phyloP scores from a whole-genome alignment of 441 rosid genomes.

The Brassica balearica region DNA sequence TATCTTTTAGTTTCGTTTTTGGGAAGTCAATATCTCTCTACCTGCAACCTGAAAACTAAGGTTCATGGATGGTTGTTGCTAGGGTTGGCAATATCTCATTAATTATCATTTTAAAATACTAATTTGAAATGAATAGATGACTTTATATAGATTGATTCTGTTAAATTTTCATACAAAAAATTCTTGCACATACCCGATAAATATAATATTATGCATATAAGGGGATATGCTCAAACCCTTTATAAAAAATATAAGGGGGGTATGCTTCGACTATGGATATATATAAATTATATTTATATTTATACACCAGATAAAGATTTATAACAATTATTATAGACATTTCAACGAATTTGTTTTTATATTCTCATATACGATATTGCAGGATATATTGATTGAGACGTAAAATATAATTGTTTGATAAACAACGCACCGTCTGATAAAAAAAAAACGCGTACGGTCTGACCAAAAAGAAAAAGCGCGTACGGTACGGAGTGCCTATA shows the following conservation, averaged over 20 bases:
- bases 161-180: background rate
- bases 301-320: background rate
- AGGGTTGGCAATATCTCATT: conserved; percentile 35
- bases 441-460: conserved; percentile 14
- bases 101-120: background rate
- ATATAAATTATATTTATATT: background rate
- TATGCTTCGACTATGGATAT: background rate
- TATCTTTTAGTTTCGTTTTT: background rate
- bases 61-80: conserved; percentile 28
- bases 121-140: background rate
- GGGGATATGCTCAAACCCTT: too few species aligned
- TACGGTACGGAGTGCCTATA: conserved; percentile 28
- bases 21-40: conserved; percentile 27
- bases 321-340: background rate
- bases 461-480: conserved; percentile 27
- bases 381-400: conserved; percentile 15
- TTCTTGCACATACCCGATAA: background rate
- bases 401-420: conserved; percentile 19
- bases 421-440: conserved; percentile 28
- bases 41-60: conserved; percentile 31
- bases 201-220: too few species aligned
- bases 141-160: background rate
- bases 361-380: background rate
- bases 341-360: background rate
- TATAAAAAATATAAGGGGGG: background rate